Evolutionary conservation across 2,329 filamentous ascomycete species (phyloP).

Genomic region (Fusarium globosum): DNA sequence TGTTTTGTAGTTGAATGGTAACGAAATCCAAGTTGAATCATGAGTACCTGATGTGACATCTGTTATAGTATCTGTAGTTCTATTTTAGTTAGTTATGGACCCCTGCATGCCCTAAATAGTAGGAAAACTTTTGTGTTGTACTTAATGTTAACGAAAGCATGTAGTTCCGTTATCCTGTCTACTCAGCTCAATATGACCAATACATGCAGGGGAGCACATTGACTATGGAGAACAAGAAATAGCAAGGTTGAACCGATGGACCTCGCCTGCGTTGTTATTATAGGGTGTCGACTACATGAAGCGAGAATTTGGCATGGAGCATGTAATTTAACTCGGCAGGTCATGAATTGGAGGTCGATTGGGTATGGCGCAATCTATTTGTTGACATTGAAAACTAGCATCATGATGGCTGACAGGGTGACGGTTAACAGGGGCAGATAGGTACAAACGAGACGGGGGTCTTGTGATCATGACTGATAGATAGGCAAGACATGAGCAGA

Average conservation of each 20-base stretch:
- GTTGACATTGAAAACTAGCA: constrained; percentile 28
- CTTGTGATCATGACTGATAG: constrained; percentile 21
- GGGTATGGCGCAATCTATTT: constrained; percentile 15
- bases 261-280: neutral
- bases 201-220: neutral
- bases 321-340: neutral
- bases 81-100: neutral
- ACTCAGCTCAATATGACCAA: neutral
- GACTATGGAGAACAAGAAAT: neutral
- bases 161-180: neutral
- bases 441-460: constrained; percentile 30
- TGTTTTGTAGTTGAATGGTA: constrained; percentile 30
- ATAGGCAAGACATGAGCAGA: constrained; percentile 27
- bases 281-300: neutral
- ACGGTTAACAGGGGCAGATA: constrained; percentile 35
- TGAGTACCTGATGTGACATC: neutral
- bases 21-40: constrained; percentile 22
- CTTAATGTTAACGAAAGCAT: neutral
- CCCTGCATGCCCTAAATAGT: neutral
- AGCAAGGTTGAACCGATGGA: neutral
- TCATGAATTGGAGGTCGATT: neutral
- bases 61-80: neutral
- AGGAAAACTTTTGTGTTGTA: neutral
- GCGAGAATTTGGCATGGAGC: neutral
- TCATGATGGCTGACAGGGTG: constrained; percentile 31